Percentiles rank a stretch among this genome's conserved stretches.
phyloP scores from a whole-genome alignment of 345 rosid genomes.

The Cardamine occulta region DNA sequence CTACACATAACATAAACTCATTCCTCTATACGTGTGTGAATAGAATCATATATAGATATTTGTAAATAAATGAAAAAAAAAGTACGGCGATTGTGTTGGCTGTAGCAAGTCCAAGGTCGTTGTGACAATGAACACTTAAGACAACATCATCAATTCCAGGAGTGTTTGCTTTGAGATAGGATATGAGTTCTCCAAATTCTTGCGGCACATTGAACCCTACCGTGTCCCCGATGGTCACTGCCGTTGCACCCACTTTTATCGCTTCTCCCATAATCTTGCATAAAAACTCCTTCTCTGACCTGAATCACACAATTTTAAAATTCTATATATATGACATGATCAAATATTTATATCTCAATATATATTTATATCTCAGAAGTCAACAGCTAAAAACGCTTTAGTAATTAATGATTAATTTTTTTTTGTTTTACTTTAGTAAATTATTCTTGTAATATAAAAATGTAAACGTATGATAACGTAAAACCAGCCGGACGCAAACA shows the following conservation, averaged over 20 bases:
- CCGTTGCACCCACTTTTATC: conserved; percentile 85
- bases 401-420: no score
- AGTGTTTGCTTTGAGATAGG: conserved; percentile 78
- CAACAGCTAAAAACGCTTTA: no score
- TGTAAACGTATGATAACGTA: neutral
- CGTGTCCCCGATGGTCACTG: conserved; percentile 79
- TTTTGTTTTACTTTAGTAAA: no score
- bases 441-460: neutral
- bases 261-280: conserved; percentile 78
- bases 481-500: neutral
- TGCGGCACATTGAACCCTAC: conserved; percentile 73
- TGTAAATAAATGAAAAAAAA: neutral
- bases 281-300: conserved; percentile 77
- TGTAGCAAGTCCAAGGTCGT: conserved; percentile 95
- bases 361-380: neutral
- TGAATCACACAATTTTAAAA: conserved; percentile 22
- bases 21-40: conserved; percentile 4
- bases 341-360: neutral
- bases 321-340: neutral
- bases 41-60: neutral
- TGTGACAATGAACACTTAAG: conserved; percentile 82
- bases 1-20: conserved; percentile 40
- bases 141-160: conserved; percentile 75
- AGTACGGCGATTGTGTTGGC: conserved; percentile 72
- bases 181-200: conserved; percentile 72